Evolutionary conservation across 192 early-diverging fungal species (phyloP).

Genomic region (Backusella luteola): DNA sequence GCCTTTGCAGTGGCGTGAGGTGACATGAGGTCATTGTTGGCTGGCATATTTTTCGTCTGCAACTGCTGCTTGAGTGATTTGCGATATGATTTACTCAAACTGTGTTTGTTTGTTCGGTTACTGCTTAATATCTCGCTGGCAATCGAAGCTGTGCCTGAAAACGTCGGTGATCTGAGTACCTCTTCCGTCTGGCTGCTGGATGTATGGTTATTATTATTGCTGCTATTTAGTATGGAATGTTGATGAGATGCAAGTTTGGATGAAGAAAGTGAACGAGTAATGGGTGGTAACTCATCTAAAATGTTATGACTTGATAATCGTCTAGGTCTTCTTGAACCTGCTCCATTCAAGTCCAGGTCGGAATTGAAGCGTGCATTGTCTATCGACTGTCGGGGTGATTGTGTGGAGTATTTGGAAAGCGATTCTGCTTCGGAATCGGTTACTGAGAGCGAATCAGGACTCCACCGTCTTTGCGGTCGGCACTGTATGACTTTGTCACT

Average conservation of each 20-base stretch:
- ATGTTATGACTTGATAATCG: not conserved
- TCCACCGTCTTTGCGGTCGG: conserved; percentile 16
- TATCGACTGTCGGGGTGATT: conserved; percentile 16
- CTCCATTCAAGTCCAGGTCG: not conserved
- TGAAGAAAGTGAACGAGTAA: not conserved
- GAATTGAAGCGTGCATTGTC: conserved; percentile 1
- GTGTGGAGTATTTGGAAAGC: conserved; percentile 17
- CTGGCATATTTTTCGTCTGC: conserved; percentile 3
- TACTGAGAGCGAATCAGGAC: conserved; percentile 24
- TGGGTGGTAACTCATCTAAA: not conserved
- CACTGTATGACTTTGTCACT: conserved; percentile 31
- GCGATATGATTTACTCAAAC: conserved; percentile 23
- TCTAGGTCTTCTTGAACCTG: not conserved
- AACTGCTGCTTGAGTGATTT: conserved; percentile 27
- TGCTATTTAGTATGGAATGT: not conserved
- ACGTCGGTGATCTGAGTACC: not conserved
- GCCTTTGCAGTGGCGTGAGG: conserved; percentile 29
- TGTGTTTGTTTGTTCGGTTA: not conserved
- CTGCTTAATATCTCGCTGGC: not conserved
- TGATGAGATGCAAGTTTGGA: not conserved
- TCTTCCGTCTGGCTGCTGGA: not conserved
- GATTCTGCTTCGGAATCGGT: conserved; percentile 35
- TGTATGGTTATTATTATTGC: not conserved
- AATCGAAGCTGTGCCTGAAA: not conserved
- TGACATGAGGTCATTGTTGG: not conserved